phyloP scores from a whole-genome alignment of 1,284 basidiomycete species.

The Laetiporus sulphureus region DNA sequence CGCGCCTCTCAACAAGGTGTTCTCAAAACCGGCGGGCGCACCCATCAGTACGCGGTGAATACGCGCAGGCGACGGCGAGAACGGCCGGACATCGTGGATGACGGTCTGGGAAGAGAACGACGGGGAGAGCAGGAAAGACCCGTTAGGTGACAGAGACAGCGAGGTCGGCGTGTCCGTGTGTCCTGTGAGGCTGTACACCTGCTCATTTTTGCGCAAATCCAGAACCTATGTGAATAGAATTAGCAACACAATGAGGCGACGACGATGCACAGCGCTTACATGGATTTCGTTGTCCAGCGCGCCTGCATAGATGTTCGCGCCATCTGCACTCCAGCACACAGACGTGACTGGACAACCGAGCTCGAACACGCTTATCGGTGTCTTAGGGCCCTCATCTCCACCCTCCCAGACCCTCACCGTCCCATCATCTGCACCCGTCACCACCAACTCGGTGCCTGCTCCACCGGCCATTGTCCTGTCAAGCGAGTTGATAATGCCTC shows the following conservation, averaged over 20 bases:
- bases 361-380: conserved; percentile 74
- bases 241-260: not conserved
- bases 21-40: conserved; percentile 88
- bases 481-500: conserved; percentile 84
- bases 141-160: conserved; percentile 82
- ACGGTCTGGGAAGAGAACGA: conserved; percentile 83
- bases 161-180: conserved; percentile 89
- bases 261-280: conserved; percentile 60
- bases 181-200: conserved; percentile 71
- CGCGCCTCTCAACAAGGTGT: conserved; percentile 69
- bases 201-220: conserved; percentile 76
- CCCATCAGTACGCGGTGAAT: conserved; percentile 78
- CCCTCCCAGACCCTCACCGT: conserved; percentile 86
- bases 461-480: conserved; percentile 79
- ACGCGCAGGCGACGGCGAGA: conserved; percentile 76
- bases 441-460: conserved; percentile 75
- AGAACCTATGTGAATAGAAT: conserved; percentile 50
- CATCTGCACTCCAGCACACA: conserved; percentile 89
- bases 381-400: conserved; percentile 68
- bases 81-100: conserved; percentile 88
- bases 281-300: conserved; percentile 93
- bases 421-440: conserved; percentile 85
- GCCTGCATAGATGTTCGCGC: conserved; percentile 79
- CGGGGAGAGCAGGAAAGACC: conserved; percentile 80
- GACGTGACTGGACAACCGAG: conserved; percentile 87